These are phyloP conservation scores for Chlamydomonas incerta DNA, from an alignment of 139 green algal species.

Conservation along the genomic window DNA sequence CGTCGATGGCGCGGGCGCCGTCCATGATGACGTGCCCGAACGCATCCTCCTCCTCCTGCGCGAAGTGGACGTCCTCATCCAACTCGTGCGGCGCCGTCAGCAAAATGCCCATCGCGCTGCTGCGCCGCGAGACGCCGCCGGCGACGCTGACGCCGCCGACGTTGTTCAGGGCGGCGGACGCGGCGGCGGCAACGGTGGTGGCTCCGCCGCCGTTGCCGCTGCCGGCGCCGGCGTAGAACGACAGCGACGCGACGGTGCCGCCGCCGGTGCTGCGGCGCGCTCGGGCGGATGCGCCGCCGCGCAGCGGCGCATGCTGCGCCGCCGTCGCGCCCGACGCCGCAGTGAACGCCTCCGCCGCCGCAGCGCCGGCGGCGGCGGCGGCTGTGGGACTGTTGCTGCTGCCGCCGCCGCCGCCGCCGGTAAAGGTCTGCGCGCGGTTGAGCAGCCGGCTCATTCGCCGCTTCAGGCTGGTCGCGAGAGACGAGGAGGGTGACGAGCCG, in stretches of 20 bases:
- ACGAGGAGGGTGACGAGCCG: not conserved
- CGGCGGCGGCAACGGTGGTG: not conserved
- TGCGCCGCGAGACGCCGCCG: no score
- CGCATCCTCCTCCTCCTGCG: no score
- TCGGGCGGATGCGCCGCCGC: not conserved
- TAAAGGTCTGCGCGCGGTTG: not conserved
- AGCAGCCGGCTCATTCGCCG: constrained; percentile 19
- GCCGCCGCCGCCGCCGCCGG: not conserved
- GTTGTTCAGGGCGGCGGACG: not conserved
- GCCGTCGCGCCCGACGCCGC: no score
- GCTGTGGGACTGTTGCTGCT: not conserved
- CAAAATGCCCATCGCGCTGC: not conserved
- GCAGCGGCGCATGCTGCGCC: not conserved
- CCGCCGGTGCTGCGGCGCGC: not conserved
- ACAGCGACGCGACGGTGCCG: not conserved
- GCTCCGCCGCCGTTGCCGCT: no score
- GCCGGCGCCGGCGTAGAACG: no score
- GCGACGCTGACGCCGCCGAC: no score
- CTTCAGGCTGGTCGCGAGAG: not conserved
- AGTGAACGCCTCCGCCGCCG: no score
- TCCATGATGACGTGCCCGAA: no score
- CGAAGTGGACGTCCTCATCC: not conserved
- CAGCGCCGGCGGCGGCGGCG: no score
- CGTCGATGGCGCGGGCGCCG: no score
- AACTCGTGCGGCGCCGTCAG: not conserved